These are phyloP conservation scores for Nakataea oryzae DNA, from an alignment of 2,329 filamentous ascomycete genomes.

Conservation along the genomic window DNA sequence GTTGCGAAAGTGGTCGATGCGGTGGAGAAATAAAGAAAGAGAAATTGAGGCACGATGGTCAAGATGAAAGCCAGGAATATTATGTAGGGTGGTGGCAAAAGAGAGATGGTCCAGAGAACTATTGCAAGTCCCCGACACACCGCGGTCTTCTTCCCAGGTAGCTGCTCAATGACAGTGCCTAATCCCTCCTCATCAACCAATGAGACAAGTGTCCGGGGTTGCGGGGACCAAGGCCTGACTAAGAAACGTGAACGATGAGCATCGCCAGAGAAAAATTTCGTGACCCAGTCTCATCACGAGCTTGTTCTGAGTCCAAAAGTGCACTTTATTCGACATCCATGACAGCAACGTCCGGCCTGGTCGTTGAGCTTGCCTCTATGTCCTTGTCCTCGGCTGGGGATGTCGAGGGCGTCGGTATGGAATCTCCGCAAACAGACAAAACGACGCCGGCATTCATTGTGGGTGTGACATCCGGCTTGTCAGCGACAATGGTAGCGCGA, in stretches of 20 bases:
- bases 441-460: neutral
- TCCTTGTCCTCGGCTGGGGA: conserved; percentile 3
- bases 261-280: neutral
- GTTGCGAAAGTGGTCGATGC: neutral
- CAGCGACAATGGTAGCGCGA: neutral
- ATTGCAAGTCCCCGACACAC: neutral
- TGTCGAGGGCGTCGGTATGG: conserved; percentile 6
- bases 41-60: neutral
- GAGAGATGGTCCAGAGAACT: neutral
- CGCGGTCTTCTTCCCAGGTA: neutral
- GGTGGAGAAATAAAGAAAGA: neutral
- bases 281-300: neutral
- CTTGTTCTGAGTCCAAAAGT: neutral
- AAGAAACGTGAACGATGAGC: neutral
- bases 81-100: neutral
- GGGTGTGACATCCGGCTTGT: neutral
- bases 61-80: neutral
- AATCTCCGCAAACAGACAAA: neutral
- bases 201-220: neutral
- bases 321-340: neutral
- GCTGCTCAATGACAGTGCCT: neutral
- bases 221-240: neutral
- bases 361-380: neutral
- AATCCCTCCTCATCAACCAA: neutral
- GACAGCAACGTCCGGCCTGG: neutral